Conservation (phyloP, 371 early-diverging fungal genomes). For the Apophysomyces variabilis region DNA sequence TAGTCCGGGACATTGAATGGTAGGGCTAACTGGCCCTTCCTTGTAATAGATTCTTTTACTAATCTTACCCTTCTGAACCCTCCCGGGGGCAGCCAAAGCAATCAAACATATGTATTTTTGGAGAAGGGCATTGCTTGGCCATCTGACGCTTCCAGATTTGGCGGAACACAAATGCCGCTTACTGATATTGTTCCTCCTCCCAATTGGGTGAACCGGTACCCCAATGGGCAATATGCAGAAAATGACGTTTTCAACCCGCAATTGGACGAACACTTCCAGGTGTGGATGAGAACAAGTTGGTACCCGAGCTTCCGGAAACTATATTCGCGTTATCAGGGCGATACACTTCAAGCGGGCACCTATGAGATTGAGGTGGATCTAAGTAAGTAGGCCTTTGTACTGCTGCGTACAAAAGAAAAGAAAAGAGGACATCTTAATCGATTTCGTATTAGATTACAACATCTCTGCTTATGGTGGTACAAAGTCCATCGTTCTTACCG, state of each 20-base stretch:
- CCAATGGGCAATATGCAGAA: constrained; percentile 51
- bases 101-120: constrained; percentile 45
- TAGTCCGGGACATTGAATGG: too few species aligned
- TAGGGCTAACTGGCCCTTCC: background rate
- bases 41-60: constrained; percentile 49
- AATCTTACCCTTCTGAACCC: constrained; percentile 54
- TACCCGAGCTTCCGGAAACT: constrained; percentile 92
- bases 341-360: constrained; percentile 52
- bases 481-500: constrained; percentile 92
- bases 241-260: constrained; percentile 61
- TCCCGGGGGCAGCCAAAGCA: constrained; percentile 34
- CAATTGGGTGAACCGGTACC: constrained; percentile 60
- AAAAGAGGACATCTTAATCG: background rate
- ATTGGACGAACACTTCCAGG: constrained; percentile 83
- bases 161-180: constrained; percentile 48
- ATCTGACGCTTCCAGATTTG: constrained; percentile 68
- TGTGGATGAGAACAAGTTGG: constrained; percentile 95
- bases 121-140: constrained; percentile 83
- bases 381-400: constrained; percentile 38
- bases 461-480: constrained; percentile 88
- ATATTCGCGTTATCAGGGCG: constrained; percentile 68
- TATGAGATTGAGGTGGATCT: constrained; percentile 61
- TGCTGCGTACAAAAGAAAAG: background rate
- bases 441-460: constrained; percentile 69
- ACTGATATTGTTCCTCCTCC: constrained; percentile 66